Conservation (phyloP, 2,329 filamentous ascomycete genomes). For the Truncatella angustata region DNA sequence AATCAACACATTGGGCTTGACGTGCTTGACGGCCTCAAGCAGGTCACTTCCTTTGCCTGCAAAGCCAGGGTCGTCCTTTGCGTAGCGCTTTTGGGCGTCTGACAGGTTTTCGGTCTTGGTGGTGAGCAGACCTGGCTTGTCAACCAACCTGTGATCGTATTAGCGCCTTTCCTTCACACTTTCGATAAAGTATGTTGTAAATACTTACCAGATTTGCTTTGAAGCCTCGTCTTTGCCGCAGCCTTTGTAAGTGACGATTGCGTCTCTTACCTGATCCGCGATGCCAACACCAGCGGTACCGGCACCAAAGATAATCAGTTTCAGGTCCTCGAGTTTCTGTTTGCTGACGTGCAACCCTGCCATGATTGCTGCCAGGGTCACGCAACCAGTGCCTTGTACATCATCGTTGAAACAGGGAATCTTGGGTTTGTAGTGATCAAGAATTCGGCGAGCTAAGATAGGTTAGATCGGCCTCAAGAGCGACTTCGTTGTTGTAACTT, state of each 20-base stretch:
- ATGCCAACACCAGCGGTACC: constrained; percentile 84
- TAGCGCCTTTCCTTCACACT: constrained; percentile 10
- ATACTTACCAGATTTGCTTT: constrained; percentile 70
- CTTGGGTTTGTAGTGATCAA: constrained; percentile 71
- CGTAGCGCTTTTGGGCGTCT: constrained; percentile 65
- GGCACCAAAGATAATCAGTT: constrained; percentile 75
- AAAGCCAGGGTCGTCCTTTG: constrained; percentile 65
- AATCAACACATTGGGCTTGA: constrained; percentile 78
- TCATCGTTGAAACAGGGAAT: constrained; percentile 91
- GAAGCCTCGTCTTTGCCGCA: constrained; percentile 72
- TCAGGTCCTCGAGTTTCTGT: constrained; percentile 64
- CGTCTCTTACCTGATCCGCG: constrained; percentile 79
- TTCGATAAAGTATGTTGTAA: not conserved
- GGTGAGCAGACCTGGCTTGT: constrained; percentile 76
- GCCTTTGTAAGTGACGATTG: constrained; percentile 66
- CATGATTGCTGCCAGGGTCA: constrained; percentile 80
- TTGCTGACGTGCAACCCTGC: constrained; percentile 69
- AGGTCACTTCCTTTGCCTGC: constrained; percentile 55
- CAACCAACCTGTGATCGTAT: constrained; percentile 63
- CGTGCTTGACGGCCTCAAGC: constrained; percentile 63
- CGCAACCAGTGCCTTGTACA: constrained; percentile 84
- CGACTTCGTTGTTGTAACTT: constrained; percentile 12
- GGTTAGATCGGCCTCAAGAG: not conserved
- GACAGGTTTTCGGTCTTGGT: constrained; percentile 61
- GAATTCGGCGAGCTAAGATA: constrained; percentile 60